A percentile compares a stretch with the other conserved stretches of the same genome.
Evolutionary conservation across 2,329 filamentous ascomycete species (phyloP).

Genomic region (Penicillium sp.): DNA sequence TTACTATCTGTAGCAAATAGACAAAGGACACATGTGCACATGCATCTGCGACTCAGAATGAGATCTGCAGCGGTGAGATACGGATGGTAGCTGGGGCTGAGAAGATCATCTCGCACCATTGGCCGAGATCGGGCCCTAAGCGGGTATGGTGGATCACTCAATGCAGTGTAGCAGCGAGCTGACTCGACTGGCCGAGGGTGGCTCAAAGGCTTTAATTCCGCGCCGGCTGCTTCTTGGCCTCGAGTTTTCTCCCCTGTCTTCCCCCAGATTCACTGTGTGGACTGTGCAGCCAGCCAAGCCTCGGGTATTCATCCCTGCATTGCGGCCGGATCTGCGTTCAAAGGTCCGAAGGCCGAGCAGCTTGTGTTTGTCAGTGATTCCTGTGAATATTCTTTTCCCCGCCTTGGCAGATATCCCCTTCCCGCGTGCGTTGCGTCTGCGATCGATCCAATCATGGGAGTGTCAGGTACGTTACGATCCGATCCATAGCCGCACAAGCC

Average conservation of each 20-base stretch:
- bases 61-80: background rate
- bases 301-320: slow-evolving; percentile 11
- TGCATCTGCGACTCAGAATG: background rate
- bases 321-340: slow-evolving; percentile 11
- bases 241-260: background rate
- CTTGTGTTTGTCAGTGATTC: background rate
- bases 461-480: slow-evolving; percentile 12
- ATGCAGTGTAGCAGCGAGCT: slow-evolving; percentile 5
- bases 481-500: background rate
- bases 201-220: slow-evolving; percentile 10
- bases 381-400: background rate
- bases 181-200: slow-evolving; percentile 5
- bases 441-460: slow-evolving; percentile 13
- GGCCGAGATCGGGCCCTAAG: slow-evolving; percentile 20
- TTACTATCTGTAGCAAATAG: background rate
- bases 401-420: background rate
- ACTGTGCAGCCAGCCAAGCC: background rate
- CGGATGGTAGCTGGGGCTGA: background rate
- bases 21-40: background rate
- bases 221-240: background rate
- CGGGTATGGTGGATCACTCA: slow-evolving; percentile 7
- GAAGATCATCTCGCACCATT: slow-evolving; percentile 5
- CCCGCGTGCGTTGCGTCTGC: background rate
- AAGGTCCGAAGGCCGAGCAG: background rate
- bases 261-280: background rate